Conservation (phyloP, 441 rosid genomes). For the Pelargonium citronellum region DNA sequence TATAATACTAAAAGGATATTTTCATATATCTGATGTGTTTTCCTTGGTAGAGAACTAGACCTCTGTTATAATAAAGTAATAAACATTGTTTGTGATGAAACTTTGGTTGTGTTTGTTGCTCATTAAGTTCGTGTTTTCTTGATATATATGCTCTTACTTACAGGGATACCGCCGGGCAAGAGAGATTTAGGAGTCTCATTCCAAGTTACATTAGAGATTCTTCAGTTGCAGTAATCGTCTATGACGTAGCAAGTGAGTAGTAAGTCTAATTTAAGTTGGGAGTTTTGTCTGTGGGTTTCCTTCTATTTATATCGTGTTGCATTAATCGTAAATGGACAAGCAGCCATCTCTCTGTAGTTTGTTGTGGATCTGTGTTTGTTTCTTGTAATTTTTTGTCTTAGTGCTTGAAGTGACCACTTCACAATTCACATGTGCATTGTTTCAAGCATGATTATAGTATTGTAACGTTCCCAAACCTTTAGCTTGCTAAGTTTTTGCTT, state of each 20-base stretch:
- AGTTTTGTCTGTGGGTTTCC: not conserved
- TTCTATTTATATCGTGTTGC: not conserved
- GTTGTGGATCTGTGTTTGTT: not conserved
- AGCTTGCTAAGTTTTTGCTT: not conserved
- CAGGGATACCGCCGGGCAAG: slow-evolving; percentile 95
- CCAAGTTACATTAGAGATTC: slow-evolving; percentile 80
- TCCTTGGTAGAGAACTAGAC: not conserved
- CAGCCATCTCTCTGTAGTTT: not conserved
- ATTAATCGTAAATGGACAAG: not conserved
- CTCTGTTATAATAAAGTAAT: not conserved
- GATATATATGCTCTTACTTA: slow-evolving; percentile 9
- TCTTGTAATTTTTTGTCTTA: not conserved
- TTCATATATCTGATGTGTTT: not conserved
- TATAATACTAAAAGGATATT: not conserved
- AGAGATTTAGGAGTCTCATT: slow-evolving; percentile 79
- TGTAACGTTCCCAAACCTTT: not conserved
- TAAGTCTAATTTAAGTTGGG: not conserved
- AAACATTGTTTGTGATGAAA: not conserved
- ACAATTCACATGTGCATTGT: too few relatives aligned
- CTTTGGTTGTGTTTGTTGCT: not conserved
- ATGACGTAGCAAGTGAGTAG: slow-evolving; percentile 76
- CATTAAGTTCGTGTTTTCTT: not conserved
- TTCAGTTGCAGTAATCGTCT: slow-evolving; percentile 81
- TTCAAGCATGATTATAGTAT: not conserved
- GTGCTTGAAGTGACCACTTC: not conserved